phyloP scores from a whole-genome alignment of 805 yeast genomes.

The Metschnikowia peoriensis region DNA sequence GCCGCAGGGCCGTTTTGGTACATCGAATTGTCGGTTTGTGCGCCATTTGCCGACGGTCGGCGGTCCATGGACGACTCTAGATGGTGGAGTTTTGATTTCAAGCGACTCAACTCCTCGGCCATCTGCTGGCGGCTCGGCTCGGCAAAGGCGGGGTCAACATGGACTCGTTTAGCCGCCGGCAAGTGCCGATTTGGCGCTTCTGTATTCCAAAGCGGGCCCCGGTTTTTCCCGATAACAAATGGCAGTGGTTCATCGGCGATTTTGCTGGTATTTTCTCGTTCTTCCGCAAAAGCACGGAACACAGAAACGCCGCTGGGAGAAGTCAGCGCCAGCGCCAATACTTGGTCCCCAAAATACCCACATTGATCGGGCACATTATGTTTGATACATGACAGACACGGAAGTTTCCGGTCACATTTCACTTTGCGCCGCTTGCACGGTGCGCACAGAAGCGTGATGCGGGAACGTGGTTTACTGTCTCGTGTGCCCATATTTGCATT shows the following conservation, averaged over 20 bases:
- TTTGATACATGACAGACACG: conserved; percentile 33
- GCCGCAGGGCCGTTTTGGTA: background rate
- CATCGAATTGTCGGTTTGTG: background rate
- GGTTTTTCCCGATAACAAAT: background rate
- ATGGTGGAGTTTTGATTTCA: background rate
- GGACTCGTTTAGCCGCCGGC: background rate
- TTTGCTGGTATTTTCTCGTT: background rate
- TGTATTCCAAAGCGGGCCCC: background rate
- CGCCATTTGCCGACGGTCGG: background rate
- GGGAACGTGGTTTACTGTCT: conserved; percentile 3
- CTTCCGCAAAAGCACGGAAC: conserved; percentile 5
- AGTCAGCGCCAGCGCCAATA: background rate
- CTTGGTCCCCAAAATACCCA: conserved; percentile 23
- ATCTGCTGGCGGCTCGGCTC: background rate
- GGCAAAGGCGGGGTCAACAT: background rate
- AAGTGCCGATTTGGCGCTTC: background rate
- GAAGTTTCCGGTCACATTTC: conserved; percentile 36
- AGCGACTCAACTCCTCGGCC: background rate
- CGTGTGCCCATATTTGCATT: conserved; percentile 1
- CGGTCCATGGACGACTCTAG: conserved; percentile 1
- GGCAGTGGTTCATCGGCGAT: background rate
- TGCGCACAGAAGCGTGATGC: conserved; percentile 32
- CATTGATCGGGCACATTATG: conserved; percentile 25
- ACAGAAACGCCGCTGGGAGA: background rate
- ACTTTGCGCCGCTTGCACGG: conserved; percentile 37